Conservation (phyloP, 176 grass and related monocot genomes). For the Pharus latifolius region DNA sequence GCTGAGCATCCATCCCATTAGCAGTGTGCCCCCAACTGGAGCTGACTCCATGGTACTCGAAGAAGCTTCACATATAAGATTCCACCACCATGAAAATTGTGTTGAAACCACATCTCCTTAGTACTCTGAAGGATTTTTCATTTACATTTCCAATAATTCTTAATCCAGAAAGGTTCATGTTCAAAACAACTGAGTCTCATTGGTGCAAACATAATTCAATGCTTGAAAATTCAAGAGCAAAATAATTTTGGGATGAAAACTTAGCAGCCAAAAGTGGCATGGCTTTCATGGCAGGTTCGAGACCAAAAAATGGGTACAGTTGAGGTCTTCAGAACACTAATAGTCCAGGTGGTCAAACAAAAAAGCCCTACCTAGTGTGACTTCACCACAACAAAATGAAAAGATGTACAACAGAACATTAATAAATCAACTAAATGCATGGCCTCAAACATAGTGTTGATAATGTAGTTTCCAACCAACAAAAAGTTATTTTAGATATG, state of each 20-base stretch:
- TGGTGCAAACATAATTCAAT: not conserved
- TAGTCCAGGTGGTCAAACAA: not conserved
- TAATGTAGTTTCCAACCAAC: not conserved
- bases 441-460: not conserved
- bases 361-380: not conserved
- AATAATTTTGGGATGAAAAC: not conserved
- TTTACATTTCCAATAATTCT: not conserved
- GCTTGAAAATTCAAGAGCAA: not conserved
- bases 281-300: not conserved
- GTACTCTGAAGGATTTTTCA: not conserved
- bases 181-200: not conserved
- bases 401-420: not conserved
- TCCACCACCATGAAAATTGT: not conserved
- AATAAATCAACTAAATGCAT: not conserved
- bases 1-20: not conserved
- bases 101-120: not conserved
- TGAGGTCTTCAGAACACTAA: not conserved
- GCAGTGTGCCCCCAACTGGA: not conserved
- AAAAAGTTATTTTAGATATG: not conserved
- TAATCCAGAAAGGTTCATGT: slow-evolving; percentile 10
- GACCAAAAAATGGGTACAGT: not conserved
- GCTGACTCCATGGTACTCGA: not conserved
- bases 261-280: too few relatives aligned
- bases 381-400: not conserved
- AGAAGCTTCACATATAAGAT: too few relatives aligned